These are phyloP conservation scores for Monocercomonoides exilis DNA, from an alignment of 78 protist species.

Conservation along the genomic window DNA sequence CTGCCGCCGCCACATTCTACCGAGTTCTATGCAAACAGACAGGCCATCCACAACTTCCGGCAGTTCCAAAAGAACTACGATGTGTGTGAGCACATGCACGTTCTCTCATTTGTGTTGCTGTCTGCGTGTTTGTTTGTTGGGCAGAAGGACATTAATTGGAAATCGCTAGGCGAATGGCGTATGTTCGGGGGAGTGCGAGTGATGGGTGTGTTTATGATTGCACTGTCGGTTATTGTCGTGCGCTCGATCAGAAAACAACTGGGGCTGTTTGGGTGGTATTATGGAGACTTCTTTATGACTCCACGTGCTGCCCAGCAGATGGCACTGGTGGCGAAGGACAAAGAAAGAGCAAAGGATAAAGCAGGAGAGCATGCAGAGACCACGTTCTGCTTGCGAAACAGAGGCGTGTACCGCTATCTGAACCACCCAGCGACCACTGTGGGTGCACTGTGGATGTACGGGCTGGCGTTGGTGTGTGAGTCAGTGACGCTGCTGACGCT, in stretches of 20 bases:
- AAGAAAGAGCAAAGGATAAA: too few relatives aligned
- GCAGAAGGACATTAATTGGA: too few relatives aligned
- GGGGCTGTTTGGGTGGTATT: not conserved
- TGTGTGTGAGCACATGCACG: too few relatives aligned
- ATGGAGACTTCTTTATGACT: not conserved
- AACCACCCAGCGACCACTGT: constrained; percentile 2
- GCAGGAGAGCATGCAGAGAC: not conserved
- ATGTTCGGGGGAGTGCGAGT: too few relatives aligned
- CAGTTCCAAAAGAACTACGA: too few relatives aligned
- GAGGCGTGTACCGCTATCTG: not conserved
- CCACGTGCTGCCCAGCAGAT: too few relatives aligned
- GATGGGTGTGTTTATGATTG: not conserved
- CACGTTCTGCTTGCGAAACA: not conserved
- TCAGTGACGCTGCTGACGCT: not conserved
- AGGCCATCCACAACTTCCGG: not conserved
- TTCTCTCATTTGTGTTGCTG: too few relatives aligned
- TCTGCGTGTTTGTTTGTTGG: too few relatives aligned
- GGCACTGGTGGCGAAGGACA: too few relatives aligned
- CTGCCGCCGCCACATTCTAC: not conserved
- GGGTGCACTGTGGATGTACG: constrained; percentile 12
- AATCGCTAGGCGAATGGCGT: too few relatives aligned
- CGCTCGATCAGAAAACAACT: not conserved
- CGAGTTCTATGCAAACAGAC: not conserved
- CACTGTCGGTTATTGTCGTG: not conserved
- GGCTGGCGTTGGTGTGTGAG: not conserved